Evolutionary conservation across 352 stramenopile genomes (phyloP).

Genomic region (Phytophthora quininea): DNA sequence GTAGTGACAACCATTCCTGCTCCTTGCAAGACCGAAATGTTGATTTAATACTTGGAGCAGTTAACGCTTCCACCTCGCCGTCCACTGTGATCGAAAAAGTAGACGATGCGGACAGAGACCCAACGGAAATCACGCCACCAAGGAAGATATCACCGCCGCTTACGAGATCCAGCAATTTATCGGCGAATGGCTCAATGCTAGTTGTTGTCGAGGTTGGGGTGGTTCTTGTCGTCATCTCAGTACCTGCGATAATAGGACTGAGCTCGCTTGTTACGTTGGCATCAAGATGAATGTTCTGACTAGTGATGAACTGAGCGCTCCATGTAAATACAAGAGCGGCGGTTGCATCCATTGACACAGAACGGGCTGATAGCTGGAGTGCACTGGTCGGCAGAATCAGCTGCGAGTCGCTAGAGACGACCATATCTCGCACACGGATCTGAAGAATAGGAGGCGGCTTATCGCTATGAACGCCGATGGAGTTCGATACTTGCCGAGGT

Average conservation of each 20-base stretch:
- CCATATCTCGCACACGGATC: slow-evolving; percentile 47
- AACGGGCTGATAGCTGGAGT: slow-evolving; percentile 42
- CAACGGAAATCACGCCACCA: slow-evolving; percentile 51
- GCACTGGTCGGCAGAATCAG: slow-evolving; percentile 47
- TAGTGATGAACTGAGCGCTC: slow-evolving; percentile 48
- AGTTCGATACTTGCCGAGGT: slow-evolving; percentile 22
- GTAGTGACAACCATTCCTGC: slow-evolving; percentile 35
- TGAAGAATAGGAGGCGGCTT: slow-evolving; percentile 33
- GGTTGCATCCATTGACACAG: slow-evolving; percentile 64
- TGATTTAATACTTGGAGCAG: slow-evolving; percentile 46
- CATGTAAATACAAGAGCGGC: slow-evolving; percentile 46
- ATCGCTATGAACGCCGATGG: slow-evolving; percentile 22
- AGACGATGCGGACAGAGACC: slow-evolving; percentile 55
- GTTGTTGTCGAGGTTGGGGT: slow-evolving; percentile 7
- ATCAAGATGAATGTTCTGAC: slow-evolving; percentile 55
- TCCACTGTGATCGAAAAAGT: slow-evolving; percentile 59
- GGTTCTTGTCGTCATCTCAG: slow-evolving; percentile 6
- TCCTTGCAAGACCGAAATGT: slow-evolving; percentile 60
- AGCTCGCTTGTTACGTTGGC: slow-evolving; percentile 50
- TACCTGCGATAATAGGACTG: slow-evolving; percentile 20
- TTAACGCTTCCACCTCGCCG: slow-evolving; percentile 47
- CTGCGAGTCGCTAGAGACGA: slow-evolving; percentile 45
- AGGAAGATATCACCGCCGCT: slow-evolving; percentile 63
- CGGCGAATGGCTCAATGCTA: slow-evolving; percentile 19
- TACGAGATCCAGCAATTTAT: slow-evolving; percentile 51